These are phyloP conservation scores for Talaromyces sp. DNA, from an alignment of 2,329 filamentous ascomycete species.

Conservation along the genomic window DNA sequence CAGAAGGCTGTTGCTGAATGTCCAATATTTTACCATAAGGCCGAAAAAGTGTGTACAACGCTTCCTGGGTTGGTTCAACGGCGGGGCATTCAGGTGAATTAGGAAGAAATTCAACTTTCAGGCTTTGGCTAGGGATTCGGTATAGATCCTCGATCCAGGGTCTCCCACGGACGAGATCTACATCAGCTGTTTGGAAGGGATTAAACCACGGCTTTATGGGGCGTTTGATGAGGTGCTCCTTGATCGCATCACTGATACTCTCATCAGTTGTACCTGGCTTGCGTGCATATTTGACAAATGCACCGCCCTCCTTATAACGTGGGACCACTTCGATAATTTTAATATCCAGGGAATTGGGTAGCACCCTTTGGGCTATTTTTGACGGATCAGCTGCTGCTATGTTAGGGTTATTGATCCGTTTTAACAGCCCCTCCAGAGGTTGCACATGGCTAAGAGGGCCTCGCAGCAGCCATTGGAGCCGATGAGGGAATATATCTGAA, in stretches of 20 bases:
- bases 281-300: constrained; percentile 82
- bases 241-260: constrained; percentile 64
- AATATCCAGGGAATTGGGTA: constrained; percentile 64
- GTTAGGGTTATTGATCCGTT: constrained; percentile 54
- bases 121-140: constrained; percentile 72
- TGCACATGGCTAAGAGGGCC: constrained; percentile 52
- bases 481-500: constrained; percentile 80
- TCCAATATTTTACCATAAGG: constrained; percentile 88
- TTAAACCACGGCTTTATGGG: constrained; percentile 89
- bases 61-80: constrained; percentile 82
- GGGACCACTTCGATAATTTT: constrained; percentile 81
- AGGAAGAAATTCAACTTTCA: constrained; percentile 85
- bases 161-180: constrained; percentile 74
- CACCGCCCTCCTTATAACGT: constrained; percentile 85
- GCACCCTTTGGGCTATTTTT: constrained; percentile 60
- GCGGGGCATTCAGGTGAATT: constrained; percentile 69
- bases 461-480: constrained; percentile 65
- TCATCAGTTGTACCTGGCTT: constrained; percentile 49
- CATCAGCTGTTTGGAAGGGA: constrained; percentile 71
- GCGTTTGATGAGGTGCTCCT: constrained; percentile 65
- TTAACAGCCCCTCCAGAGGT: constrained; percentile 53
- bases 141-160: constrained; percentile 96
- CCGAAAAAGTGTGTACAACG: constrained; percentile 82
- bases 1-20: constrained; percentile 77
- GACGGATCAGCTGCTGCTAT: constrained; percentile 60